A percentile compares a stretch with the other conserved stretches of the same genome.
Conservation (phyloP, 1,284 basidiomycete genomes). For the Trichosporon asahii region DNA sequence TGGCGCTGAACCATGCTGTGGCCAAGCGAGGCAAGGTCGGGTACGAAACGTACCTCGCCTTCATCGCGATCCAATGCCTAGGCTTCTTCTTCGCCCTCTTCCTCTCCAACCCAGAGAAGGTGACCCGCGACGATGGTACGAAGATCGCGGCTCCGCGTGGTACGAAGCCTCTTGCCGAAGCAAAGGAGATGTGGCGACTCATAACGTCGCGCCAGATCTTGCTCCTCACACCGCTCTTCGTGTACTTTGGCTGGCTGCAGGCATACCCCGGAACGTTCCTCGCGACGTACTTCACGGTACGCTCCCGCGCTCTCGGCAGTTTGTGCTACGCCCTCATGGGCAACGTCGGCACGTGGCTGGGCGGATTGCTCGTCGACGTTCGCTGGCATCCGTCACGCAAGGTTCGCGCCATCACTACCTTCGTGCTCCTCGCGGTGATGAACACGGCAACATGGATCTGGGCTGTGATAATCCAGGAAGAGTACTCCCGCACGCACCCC, state of each 20-base stretch:
- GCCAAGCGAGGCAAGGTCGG: constrained; percentile 28
- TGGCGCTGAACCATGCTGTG: constrained; percentile 24
- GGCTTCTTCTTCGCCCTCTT: constrained; percentile 25
- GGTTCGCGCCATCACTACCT: constrained; percentile 12
- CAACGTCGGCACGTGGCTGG: constrained; percentile 15
- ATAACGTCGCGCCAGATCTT: constrained; percentile 18
- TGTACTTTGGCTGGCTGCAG: constrained; percentile 26
- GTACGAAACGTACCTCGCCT: constrained; percentile 35
- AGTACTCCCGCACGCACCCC: constrained; percentile 17
- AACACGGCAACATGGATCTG: constrained; percentile 20
- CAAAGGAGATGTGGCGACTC: constrained; percentile 20
- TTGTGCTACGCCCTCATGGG: constrained; percentile 18
- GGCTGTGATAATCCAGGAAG: constrained; percentile 16
- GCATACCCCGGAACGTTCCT: constrained; percentile 37
- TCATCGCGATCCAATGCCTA: constrained; percentile 35
- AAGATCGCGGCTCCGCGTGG: constrained; percentile 25
- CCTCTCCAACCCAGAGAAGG: constrained; percentile 33
- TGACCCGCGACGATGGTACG: constrained; percentile 33
- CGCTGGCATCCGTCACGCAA: constrained; percentile 11
- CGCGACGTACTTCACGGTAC: constrained; percentile 34
- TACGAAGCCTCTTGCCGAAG: constrained; percentile 25
- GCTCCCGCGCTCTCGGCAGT: constrained; percentile 32
- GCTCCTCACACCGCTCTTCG: constrained; percentile 29
- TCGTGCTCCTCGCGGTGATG: not conserved
- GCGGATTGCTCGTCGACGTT: constrained; percentile 15